phyloP scores from a whole-genome alignment of 148 eudicot species.

The Heliosperma pusillum region DNA sequence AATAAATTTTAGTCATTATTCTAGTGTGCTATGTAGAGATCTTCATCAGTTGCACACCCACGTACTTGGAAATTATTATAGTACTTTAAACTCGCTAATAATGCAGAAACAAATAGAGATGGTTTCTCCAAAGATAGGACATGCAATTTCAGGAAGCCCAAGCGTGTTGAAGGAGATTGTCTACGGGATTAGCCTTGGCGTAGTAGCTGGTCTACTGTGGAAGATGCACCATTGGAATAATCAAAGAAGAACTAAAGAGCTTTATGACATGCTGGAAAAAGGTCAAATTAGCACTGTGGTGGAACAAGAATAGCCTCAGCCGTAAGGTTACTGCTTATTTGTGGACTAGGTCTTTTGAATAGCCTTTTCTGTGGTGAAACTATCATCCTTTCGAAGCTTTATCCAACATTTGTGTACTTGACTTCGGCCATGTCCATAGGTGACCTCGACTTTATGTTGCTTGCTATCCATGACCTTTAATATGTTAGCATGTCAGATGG shows the following conservation, averaged over 20 bases:
- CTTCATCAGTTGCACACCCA: too few species aligned
- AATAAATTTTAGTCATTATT: too few species aligned
- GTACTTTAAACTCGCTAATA: too few species aligned
- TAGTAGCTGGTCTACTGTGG: constrained; percentile 20
- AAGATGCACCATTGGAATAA: constrained; percentile 34
- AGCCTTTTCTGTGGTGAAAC: background rate
- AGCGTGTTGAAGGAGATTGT: constrained; percentile 23
- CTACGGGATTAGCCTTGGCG: constrained; percentile 19
- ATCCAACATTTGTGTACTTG: too few species aligned
- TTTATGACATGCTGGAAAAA: constrained; percentile 18
- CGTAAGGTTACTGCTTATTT: background rate
- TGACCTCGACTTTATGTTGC: too few species aligned
- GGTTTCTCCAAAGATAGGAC: constrained; percentile 10
- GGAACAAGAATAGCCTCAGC: constrained; percentile 13
- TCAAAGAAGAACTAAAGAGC: too few species aligned
- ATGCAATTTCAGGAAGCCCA: constrained; percentile 8
- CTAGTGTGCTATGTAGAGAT: too few species aligned
- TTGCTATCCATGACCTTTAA: too few species aligned
- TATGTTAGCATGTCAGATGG: too few species aligned
- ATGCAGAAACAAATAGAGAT: background rate
- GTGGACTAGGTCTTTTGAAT: background rate
- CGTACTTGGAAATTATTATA: too few species aligned
- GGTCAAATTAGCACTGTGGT: constrained; percentile 21
- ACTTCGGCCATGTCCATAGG: too few species aligned
- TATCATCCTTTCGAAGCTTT: too few species aligned